These are phyloP conservation scores for Neurospora pannonica DNA, from an alignment of 495 filamentous ascomycete species.

Conservation along the genomic window DNA sequence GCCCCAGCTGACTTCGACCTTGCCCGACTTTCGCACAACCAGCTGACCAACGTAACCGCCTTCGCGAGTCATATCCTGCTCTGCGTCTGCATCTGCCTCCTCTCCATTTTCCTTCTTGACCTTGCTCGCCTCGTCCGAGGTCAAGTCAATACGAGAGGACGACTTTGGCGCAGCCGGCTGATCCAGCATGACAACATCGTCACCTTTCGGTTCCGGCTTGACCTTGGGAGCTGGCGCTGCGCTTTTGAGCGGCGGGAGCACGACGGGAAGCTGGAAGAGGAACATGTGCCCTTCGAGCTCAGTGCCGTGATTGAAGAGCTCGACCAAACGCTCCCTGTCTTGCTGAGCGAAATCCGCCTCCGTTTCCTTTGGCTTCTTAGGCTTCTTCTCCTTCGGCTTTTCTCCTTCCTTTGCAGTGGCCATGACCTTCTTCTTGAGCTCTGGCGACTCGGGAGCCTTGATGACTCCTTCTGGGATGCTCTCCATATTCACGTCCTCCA, in stretches of 20 bases:
- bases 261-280: conserved; percentile 56
- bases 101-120: conserved; percentile 15
- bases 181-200: conserved; percentile 19
- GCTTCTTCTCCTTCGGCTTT: conserved; percentile 20
- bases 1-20: conserved; percentile 52
- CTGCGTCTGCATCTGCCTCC: conserved; percentile 6
- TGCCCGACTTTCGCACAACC: conserved; percentile 49
- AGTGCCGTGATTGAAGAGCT: conserved; percentile 19
- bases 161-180: conserved; percentile 6
- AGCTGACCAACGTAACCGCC: conserved; percentile 51
- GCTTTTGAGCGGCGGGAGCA: conserved; percentile 42
- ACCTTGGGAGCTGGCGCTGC: conserved; percentile 6
- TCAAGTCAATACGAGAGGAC: conserved; percentile 24
- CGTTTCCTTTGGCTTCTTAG: conserved; percentile 20
- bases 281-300: conserved; percentile 44
- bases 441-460: conserved; percentile 23
- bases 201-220: conserved; percentile 22
- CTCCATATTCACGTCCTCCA: conserved; percentile 26
- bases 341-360: conserved; percentile 22
- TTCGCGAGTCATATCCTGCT: conserved; percentile 10
- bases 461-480: conserved; percentile 22
- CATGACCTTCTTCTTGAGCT: conserved; percentile 20
- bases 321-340: conserved; percentile 24
- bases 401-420: conserved; percentile 6
- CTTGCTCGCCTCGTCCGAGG: conserved; percentile 17